Evolutionary conservation across 306 rosid genomes (phyloP).

Genomic region (Vigna angularis): DNA sequence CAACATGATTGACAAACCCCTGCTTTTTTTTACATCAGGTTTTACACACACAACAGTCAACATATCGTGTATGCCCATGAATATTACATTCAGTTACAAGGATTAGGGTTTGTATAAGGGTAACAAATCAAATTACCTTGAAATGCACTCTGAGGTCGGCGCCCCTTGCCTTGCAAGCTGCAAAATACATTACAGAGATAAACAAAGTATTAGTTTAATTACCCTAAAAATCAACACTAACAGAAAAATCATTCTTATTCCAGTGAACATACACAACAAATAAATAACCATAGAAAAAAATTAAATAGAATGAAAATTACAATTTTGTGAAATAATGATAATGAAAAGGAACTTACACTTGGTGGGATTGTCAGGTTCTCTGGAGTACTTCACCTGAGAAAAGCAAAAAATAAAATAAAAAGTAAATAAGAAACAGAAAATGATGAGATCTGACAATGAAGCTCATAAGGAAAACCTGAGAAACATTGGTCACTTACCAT

Average conservation of each 20-base stretch:
- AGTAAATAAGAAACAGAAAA: not conserved
- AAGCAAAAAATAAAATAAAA: not conserved
- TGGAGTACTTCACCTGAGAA: constrained; percentile 91
- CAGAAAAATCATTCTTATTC: not conserved
- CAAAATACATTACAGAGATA: not conserved
- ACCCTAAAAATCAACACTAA: not conserved
- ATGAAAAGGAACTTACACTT: constrained; percentile 58
- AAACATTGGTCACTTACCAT: constrained; percentile 65
- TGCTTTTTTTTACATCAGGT: constrained; percentile 47
- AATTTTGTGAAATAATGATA: not conserved
- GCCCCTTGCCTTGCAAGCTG: constrained; percentile 99
- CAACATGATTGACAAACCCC: constrained; percentile 53
- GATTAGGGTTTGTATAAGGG: not conserved
- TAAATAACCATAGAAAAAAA: not conserved
- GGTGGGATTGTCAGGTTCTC: constrained; percentile 88
- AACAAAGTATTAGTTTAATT: constrained; percentile 33
- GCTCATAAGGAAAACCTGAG: too few relatives aligned
- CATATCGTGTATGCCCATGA: not conserved
- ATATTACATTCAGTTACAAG: not conserved
- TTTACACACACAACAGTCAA: not conserved
- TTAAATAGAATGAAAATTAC: not conserved
- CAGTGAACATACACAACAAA: too few relatives aligned
- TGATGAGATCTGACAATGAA: not conserved
- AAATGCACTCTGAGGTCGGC: constrained; percentile 92
- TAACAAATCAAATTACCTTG: constrained; percentile 58